These are phyloP conservation scores for Salix viminalis DNA, from an alignment of 345 rosid genomes.

Conservation along the genomic window DNA sequence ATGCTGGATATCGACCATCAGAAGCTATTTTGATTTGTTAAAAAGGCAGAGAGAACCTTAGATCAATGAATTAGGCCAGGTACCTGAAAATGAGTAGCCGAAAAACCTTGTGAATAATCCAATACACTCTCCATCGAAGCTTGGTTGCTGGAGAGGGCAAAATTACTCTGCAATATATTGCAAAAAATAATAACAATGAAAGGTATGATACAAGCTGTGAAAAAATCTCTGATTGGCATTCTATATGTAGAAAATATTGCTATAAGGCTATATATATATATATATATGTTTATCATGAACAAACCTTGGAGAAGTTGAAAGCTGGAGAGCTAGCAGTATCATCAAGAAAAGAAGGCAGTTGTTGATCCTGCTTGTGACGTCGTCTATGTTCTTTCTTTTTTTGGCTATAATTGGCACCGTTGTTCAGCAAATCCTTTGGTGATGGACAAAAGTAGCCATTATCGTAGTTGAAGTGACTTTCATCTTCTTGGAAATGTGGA, in stretches of 20 bases:
- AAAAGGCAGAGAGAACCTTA: background rate
- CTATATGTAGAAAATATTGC: background rate
- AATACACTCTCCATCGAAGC: conserved; percentile 47
- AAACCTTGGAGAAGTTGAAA: conserved; percentile 52
- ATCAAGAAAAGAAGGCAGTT: conserved; percentile 52
- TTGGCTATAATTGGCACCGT: conserved; percentile 29
- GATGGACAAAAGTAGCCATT: conserved; percentile 12
- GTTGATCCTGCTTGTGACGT: conserved; percentile 28
- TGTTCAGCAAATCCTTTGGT: conserved; percentile 9
- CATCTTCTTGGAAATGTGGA: conserved; percentile 54
- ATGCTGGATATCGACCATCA: background rate
- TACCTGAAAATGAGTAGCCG: conserved; percentile 70
- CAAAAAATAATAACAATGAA: background rate
- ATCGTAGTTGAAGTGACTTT: conserved; percentile 20
- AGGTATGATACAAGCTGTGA: background rate
- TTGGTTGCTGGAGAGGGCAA: conserved; percentile 29
- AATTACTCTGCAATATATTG: conserved; percentile 34
- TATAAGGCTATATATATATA: too few relatives aligned
- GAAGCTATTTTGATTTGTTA: background rate
- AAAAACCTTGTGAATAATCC: conserved; percentile 61
- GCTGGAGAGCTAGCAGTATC: conserved; percentile 92
- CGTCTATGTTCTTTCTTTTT: conserved; percentile 36
- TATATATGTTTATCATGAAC: background rate
- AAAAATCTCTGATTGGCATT: background rate
- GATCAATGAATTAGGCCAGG: background rate